Percentiles rank a stretch among this genome's conserved stretches.
These are phyloP conservation scores for Themeda triandra DNA, from an alignment of 176 grass and related monocot genomes.

Conservation along the genomic window DNA sequence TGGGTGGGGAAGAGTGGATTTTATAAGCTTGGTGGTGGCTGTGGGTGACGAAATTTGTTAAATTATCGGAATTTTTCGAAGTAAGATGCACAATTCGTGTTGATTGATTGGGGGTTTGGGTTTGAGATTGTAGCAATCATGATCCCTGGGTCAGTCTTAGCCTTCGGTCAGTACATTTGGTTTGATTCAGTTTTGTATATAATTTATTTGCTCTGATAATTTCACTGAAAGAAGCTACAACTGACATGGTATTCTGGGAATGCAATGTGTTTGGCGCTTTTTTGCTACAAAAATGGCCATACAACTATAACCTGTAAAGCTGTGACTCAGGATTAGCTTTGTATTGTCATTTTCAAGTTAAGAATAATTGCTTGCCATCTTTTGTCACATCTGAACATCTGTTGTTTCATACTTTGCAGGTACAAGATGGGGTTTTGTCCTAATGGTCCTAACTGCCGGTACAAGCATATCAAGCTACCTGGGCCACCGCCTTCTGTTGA, in stretches of 20 bases:
- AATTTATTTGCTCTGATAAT: not conserved
- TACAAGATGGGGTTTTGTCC: conserved; percentile 99
- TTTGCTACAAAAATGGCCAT: conserved; percentile 1
- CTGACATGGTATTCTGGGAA: not conserved
- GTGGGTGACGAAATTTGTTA: not conserved
- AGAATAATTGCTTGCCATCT: not conserved
- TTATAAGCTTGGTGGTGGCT: not conserved
- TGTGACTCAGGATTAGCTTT: not conserved
- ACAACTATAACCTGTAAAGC: not conserved
- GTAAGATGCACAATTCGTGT: not conserved
- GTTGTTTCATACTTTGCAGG: conserved; percentile 42
- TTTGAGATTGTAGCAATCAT: not conserved
- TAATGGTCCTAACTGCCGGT: conserved; percentile 86
- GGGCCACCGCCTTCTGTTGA: conserved; percentile 63
- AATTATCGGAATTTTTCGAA: not conserved
- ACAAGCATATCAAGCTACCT: conserved; percentile 67
- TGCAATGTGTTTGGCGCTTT: not conserved
- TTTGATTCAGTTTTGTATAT: not conserved
- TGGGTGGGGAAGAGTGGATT: not conserved
- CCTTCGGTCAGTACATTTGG: not conserved
- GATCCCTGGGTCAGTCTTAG: not conserved
- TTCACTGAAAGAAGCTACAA: not conserved
- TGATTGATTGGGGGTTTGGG: not conserved
- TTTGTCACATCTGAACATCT: not conserved
- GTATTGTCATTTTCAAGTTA: not conserved